These are phyloP conservation scores for Inga oerstediana DNA, from an alignment of 306 rosid species.

Conservation along the genomic window DNA sequence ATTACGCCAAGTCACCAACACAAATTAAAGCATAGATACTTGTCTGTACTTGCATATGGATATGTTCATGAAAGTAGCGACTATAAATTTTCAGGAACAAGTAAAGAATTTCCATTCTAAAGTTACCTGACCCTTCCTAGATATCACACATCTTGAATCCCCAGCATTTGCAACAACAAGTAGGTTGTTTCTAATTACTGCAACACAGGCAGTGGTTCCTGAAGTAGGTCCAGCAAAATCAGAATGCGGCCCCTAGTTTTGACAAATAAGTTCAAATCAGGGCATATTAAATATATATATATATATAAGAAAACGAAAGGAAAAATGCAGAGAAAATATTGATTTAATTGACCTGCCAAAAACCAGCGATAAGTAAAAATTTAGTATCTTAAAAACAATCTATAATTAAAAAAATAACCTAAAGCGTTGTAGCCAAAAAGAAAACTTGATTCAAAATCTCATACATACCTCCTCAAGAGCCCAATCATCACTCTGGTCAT, in stretches of 20 bases:
- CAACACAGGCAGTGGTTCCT: conserved; percentile 98
- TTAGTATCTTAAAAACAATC: neutral
- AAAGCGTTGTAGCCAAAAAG: conserved; percentile 11
- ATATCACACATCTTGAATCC: conserved; percentile 95
- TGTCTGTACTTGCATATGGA: neutral
- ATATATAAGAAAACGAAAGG: neutral
- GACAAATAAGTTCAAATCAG: conserved; percentile 30
- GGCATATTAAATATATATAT: neutral
- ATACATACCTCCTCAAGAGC: conserved; percentile 85
- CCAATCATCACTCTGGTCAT: conserved; percentile 75
- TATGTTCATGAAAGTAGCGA: neutral
- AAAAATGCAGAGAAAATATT: conserved; percentile 1
- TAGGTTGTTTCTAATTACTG: conserved; percentile 73
- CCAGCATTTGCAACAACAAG: conserved; percentile 97
- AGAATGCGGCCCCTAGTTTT: conserved; percentile 92
- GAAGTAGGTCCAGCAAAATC: conserved; percentile 96
- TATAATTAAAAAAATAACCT: conserved; percentile 7
- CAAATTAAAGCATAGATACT: neutral
- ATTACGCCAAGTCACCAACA: neutral
- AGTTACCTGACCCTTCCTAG: conserved; percentile 93
- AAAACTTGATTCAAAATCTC: conserved; percentile 25
- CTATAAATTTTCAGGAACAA: neutral
- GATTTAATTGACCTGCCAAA: neutral
- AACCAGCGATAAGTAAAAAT: neutral
- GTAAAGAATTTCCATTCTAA: conserved; percentile 6